Evolutionary conservation across 306 rosid genomes (phyloP).

Genomic region (Cercis canadensis): DNA sequence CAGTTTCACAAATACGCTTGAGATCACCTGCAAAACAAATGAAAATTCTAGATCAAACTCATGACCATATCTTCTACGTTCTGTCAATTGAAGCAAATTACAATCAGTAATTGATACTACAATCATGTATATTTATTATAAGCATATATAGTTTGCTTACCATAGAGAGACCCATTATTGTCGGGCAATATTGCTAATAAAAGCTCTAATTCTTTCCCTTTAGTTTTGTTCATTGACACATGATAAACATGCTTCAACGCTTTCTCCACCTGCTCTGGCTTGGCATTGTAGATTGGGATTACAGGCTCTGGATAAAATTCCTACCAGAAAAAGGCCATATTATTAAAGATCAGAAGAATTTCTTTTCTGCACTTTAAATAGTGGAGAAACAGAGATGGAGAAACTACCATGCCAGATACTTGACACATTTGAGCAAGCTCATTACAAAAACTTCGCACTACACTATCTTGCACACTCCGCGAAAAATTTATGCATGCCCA

Average conservation of each 20-base stretch:
- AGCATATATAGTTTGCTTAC: conserved; percentile 39
- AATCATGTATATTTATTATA: neutral
- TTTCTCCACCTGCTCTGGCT: conserved; percentile 92
- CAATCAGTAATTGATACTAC: neutral
- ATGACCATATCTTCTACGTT: neutral
- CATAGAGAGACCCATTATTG: conserved; percentile 89
- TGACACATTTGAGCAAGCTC: conserved; percentile 98
- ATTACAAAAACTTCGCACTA: conserved; percentile 80
- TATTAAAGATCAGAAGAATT: neutral
- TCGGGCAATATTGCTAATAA: conserved; percentile 87
- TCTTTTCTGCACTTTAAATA: conserved; percentile 13
- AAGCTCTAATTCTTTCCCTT: conserved; percentile 90
- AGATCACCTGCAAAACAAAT: conserved; percentile 70
- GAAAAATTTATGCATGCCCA: conserved; percentile 99
- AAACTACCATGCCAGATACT: conserved; percentile 95
- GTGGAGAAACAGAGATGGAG: conserved; percentile 16
- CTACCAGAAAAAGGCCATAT: conserved; percentile 43
- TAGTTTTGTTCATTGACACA: conserved; percentile 76
- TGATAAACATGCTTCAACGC: conserved; percentile 88
- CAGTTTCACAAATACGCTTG: conserved; percentile 93
- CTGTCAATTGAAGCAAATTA: conserved; percentile 18
- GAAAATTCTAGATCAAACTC: conserved; percentile 13
- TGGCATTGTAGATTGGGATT: conserved; percentile 82
- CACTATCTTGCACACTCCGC: conserved; percentile 83
- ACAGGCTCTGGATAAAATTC: conserved; percentile 85